phyloP scores from a whole-genome alignment of 768 basidiomycete genomes.

The Paxillus ammoniavirescens region DNA sequence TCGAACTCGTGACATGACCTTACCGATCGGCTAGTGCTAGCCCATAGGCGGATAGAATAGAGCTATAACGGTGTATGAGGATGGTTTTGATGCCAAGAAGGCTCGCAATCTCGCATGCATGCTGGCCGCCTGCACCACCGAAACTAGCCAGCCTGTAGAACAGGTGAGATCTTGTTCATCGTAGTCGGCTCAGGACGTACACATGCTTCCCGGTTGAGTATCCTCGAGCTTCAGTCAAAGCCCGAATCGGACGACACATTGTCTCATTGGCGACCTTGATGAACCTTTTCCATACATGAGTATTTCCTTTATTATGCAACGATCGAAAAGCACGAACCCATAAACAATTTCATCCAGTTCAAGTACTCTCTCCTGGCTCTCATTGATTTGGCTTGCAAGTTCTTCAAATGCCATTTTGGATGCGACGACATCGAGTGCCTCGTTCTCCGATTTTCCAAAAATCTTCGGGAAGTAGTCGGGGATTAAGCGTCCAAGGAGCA shows the following conservation, averaged over 20 bases:
- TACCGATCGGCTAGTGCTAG: conserved; percentile 84
- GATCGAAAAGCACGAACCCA: conserved; percentile 48
- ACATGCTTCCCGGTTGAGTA: conserved; percentile 78
- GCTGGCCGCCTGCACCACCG: conserved; percentile 89
- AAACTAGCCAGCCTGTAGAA: conserved; percentile 71
- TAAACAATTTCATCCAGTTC: conserved; percentile 84
- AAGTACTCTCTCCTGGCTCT: conserved; percentile 54
- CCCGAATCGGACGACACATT: conserved; percentile 91
- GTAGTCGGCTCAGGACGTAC: conserved; percentile 29
- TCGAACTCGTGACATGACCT: conserved; percentile 12
- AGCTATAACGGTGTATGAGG: conserved; percentile 87
- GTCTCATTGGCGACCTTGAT: conserved; percentile 97
- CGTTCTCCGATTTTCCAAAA: conserved; percentile 86
- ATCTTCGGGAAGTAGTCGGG: conserved; percentile 95
- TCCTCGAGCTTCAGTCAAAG: conserved; percentile 87
- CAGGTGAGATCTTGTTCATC: not conserved
- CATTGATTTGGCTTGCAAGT: conserved; percentile 70
- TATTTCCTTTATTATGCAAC: not conserved
- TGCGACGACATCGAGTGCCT: conserved; percentile 76
- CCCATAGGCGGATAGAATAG: conserved; percentile 91
- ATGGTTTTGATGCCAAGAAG: conserved; percentile 86
- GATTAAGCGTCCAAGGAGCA: conserved; percentile 83
- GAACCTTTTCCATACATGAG: conserved; percentile 50
- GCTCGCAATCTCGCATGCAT: conserved; percentile 89
- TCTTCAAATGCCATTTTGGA: conserved; percentile 65